A percentile compares a stretch with the other conserved stretches of the same genome.
phyloP scores from a whole-genome alignment of 805 yeast genomes.

The Zygosaccharomyces pseudorouxii region DNA sequence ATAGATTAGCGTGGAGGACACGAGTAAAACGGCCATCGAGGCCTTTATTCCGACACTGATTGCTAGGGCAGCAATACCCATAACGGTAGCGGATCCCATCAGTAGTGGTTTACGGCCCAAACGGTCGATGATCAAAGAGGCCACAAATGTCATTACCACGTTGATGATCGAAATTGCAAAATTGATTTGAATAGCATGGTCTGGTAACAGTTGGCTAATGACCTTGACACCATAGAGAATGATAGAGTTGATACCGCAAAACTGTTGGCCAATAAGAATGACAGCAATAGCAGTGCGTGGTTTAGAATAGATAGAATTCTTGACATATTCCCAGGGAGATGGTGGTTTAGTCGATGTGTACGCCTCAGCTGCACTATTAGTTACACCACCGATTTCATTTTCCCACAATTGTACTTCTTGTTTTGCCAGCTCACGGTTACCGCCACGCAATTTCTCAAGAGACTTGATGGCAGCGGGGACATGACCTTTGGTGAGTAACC shows the following conservation, averaged over 20 bases:
- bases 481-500: slow-evolving; percentile 47
- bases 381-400: slow-evolving; percentile 7
- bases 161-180: slow-evolving; percentile 72
- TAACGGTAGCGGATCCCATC: slow-evolving; percentile 56
- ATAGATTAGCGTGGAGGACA: slow-evolving; percentile 62
- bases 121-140: slow-evolving; percentile 73
- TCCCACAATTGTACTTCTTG: slow-evolving; percentile 22
- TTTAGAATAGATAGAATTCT: slow-evolving; percentile 46
- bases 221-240: slow-evolving; percentile 91
- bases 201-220: slow-evolving; percentile 65
- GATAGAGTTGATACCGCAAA: slow-evolving; percentile 89
- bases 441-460: slow-evolving; percentile 37
- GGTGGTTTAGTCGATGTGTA: slow-evolving; percentile 8
- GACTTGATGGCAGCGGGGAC: slow-evolving; percentile 40
- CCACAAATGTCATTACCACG: slow-evolving; percentile 62
- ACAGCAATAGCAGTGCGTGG: slow-evolving; percentile 65
- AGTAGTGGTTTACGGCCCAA: slow-evolving; percentile 73
- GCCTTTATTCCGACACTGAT: slow-evolving; percentile 63
- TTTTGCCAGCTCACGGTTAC: slow-evolving; percentile 27
- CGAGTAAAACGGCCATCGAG: slow-evolving; percentile 46
- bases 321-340: slow-evolving; percentile 44
- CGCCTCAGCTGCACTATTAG: slow-evolving; percentile 4
- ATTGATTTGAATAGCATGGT: slow-evolving; percentile 65
- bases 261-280: slow-evolving; percentile 79
- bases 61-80: slow-evolving; percentile 60